A percentile compares a stretch with the other conserved stretches of the same genome.
Evolutionary conservation across 148 eudicot genomes (phyloP).

Genomic region (Linanthus parryae): DNA sequence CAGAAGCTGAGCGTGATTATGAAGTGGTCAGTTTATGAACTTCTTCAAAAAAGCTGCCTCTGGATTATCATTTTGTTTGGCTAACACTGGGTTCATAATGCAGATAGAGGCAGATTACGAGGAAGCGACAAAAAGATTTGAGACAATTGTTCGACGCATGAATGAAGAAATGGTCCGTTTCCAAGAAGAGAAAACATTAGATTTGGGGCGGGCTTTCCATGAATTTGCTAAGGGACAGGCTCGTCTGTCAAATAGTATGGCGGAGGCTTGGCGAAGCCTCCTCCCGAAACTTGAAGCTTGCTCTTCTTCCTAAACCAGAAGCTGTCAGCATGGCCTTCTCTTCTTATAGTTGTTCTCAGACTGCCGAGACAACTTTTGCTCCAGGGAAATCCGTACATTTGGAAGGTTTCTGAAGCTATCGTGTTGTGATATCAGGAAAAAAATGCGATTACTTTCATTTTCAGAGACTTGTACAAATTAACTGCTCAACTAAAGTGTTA

Average conservation of each 20-base stretch:
- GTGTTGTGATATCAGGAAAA: too few species aligned
- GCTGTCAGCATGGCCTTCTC: too few species aligned
- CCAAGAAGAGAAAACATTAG: constrained; percentile 88
- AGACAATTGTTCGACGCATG: constrained; percentile 68
- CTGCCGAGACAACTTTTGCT: too few species aligned
- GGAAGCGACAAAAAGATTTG: constrained; percentile 75
- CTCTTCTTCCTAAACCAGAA: constrained; percentile 54
- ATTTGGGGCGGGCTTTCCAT: constrained; percentile 92
- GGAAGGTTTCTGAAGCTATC: too few species aligned
- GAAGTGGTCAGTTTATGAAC: constrained; percentile 48
- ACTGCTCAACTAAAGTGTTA: too few species aligned
- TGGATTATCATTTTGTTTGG: constrained; percentile 4
- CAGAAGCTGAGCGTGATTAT: constrained; percentile 77
- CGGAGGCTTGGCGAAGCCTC: constrained; percentile 89
- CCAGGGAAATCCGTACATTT: too few species aligned
- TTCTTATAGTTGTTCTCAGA: too few species aligned
- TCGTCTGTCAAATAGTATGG: constrained; percentile 64
- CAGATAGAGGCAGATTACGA: constrained; percentile 85
- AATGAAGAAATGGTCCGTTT: constrained; percentile 76
- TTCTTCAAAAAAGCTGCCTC: not conserved
- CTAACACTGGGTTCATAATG: constrained; percentile 20
- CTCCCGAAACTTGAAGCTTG: constrained; percentile 92
- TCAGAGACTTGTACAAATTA: too few species aligned
- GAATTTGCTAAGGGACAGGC: constrained; percentile 99
- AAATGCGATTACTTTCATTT: too few species aligned